A percentile compares a stretch with the other conserved stretches of the same genome.
phyloP scores from a whole-genome alignment of 495 filamentous ascomycete species.

The Neurospora cerealis region DNA sequence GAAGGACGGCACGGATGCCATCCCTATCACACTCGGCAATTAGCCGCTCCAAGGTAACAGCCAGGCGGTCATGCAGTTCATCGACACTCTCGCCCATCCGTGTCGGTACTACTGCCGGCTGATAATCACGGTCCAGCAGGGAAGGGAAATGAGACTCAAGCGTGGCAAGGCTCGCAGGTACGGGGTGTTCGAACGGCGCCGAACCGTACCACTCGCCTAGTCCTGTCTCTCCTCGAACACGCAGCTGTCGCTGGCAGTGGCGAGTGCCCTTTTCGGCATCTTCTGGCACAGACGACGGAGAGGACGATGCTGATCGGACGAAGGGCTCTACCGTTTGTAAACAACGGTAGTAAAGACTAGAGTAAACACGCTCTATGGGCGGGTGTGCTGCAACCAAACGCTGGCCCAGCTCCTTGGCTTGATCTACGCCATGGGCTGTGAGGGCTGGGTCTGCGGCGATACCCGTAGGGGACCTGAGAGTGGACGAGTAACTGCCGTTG shows the following conservation, averaged over 20 bases:
- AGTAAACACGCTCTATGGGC: constrained; percentile 67
- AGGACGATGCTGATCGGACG: constrained; percentile 41
- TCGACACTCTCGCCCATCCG: constrained; percentile 65
- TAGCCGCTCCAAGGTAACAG: constrained; percentile 56
- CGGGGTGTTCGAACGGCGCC: constrained; percentile 73
- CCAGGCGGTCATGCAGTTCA: constrained; percentile 70
- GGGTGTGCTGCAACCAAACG: constrained; percentile 53
- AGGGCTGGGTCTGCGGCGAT: constrained; percentile 81
- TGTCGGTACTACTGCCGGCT: constrained; percentile 52
- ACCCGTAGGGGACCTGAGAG: constrained; percentile 68
- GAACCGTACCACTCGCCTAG: constrained; percentile 86
- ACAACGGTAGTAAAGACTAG: constrained; percentile 84
- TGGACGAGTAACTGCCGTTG: constrained; percentile 62
- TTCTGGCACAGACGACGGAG: constrained; percentile 3
- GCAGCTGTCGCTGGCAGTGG: neutral
- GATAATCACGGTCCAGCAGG: constrained; percentile 42
- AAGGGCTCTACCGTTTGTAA: constrained; percentile 75
- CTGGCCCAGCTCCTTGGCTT: constrained; percentile 67
- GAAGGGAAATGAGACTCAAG: constrained; percentile 58
- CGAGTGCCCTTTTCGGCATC: neutral
- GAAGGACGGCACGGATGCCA: constrained; percentile 53
- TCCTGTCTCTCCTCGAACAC: constrained; percentile 62
- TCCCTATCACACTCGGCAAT: constrained; percentile 61
- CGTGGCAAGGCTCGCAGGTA: constrained; percentile 49
- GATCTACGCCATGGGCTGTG: constrained; percentile 72